phyloP scores from a whole-genome alignment of 2,329 filamentous ascomycete genomes.

The Parafenestella ontariensis region DNA sequence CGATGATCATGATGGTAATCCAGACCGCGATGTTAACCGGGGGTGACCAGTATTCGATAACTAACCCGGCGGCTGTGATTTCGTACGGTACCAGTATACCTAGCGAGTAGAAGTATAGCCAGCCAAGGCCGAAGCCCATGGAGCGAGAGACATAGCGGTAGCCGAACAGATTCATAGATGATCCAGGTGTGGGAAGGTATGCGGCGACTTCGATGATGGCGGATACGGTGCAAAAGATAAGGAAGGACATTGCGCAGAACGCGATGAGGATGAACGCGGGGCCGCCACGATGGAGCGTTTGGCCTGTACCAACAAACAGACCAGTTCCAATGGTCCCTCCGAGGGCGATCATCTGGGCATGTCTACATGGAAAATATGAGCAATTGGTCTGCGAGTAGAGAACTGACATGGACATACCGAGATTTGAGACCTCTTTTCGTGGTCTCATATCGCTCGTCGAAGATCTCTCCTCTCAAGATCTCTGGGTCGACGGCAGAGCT shows the following conservation, averaged over 20 bases:
- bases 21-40: slow-evolving; percentile 43
- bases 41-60: slow-evolving; percentile 48
- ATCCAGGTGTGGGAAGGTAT: slow-evolving; percentile 65
- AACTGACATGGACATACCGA: slow-evolving; percentile 24
- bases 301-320: slow-evolving; percentile 65
- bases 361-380: slow-evolving; percentile 33
- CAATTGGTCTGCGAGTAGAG: not conserved
- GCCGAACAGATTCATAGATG: slow-evolving; percentile 60
- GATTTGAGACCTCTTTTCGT: slow-evolving; percentile 52
- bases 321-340: slow-evolving; percentile 66
- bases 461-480: slow-evolving; percentile 37
- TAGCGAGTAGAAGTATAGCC: slow-evolving; percentile 41
- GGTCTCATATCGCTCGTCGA: slow-evolving; percentile 44
- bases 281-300: slow-evolving; percentile 53
- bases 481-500: slow-evolving; percentile 34
- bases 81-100: slow-evolving; percentile 44
- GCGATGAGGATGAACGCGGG: slow-evolving; percentile 39
- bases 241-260: slow-evolving; percentile 39
- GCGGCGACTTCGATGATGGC: slow-evolving; percentile 58
- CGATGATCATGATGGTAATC: slow-evolving; percentile 47
- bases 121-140: slow-evolving; percentile 51
- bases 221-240: slow-evolving; percentile 35
- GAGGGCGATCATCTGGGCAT: slow-evolving; percentile 67
- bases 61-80: slow-evolving; percentile 46
- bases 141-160: slow-evolving; percentile 66